Conservation (phyloP, 139 green algal genomes). For the Chlamydomonas urium region DNA sequence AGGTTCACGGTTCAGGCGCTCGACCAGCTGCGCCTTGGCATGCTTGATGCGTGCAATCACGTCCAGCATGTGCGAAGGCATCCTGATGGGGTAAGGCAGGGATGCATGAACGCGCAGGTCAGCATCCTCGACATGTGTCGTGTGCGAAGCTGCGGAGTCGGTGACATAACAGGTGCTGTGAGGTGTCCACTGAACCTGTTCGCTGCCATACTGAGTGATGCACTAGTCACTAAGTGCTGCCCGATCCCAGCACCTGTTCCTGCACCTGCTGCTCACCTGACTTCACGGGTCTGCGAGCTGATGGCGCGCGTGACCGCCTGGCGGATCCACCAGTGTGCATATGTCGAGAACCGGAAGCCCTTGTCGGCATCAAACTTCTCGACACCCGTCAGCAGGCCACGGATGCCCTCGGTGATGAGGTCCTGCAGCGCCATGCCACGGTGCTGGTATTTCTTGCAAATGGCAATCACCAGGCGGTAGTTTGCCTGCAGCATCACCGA, state of each 20-base stretch:
- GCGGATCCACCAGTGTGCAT: conserved; percentile 97
- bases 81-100: neutral
- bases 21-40: conserved; percentile 29
- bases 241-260: too few species aligned
- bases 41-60: conserved; percentile 40
- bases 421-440: conserved; percentile 56
- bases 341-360: conserved; percentile 96
- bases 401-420: conserved; percentile 76
- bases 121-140: too few species aligned
- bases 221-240: too few species aligned
- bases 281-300: conserved; percentile 50
- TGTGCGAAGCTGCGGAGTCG: too few species aligned
- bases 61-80: conserved; percentile 82
- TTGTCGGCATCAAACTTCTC: conserved; percentile 88
- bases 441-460: conserved; percentile 80
- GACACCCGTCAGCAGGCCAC: conserved; percentile 75
- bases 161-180: too few species aligned
- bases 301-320: conserved; percentile 69
- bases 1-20: conserved; percentile 32
- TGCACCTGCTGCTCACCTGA: neutral
- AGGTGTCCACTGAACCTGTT: too few species aligned
- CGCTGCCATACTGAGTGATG: too few species aligned
- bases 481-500: conserved; percentile 87
- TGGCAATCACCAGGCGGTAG: conserved; percentile 86
- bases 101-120: too few species aligned